These are phyloP conservation scores for Begonia peltatifolia DNA, from an alignment of 306 rosid genomes.

Conservation along the genomic window DNA sequence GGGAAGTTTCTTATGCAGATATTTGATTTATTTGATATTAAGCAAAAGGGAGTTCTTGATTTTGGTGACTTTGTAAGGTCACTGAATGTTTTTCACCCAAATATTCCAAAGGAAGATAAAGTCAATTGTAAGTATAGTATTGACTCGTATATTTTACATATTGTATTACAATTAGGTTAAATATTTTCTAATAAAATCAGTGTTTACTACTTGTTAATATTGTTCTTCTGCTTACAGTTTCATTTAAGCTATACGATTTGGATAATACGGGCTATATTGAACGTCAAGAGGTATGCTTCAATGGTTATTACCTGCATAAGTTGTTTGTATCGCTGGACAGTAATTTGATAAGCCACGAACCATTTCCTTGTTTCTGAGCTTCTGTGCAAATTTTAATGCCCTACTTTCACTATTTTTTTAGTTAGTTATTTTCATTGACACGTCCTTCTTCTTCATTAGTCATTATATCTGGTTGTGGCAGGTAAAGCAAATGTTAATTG, in stretches of 20 bases:
- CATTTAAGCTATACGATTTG: slow-evolving; percentile 76
- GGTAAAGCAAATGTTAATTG: slow-evolving; percentile 86
- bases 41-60: slow-evolving; percentile 9
- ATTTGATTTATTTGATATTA: slow-evolving; percentile 13
- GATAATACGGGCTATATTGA: slow-evolving; percentile 66
- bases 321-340: too few relatives aligned
- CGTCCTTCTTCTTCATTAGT: not conserved
- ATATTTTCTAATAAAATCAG: not conserved
- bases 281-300: slow-evolving; percentile 54
- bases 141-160: not conserved
- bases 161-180: not conserved
- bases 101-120: slow-evolving; percentile 6
- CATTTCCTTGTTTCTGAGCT: too few relatives aligned
- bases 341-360: too few relatives aligned
- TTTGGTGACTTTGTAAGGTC: slow-evolving; percentile 13
- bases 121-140: slow-evolving; percentile 3
- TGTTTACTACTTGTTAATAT: not conserved
- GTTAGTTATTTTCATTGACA: not conserved
- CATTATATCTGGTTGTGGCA: slow-evolving; percentile 15
- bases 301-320: too few relatives aligned
- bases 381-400: too few relatives aligned
- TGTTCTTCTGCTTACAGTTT: slow-evolving; percentile 34
- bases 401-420: not conserved
- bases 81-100: slow-evolving; percentile 11
- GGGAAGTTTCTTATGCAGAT: slow-evolving; percentile 3